phyloP scores from a whole-genome alignment of 164 flowering plant species.

The Magnolia officinalis region DNA sequence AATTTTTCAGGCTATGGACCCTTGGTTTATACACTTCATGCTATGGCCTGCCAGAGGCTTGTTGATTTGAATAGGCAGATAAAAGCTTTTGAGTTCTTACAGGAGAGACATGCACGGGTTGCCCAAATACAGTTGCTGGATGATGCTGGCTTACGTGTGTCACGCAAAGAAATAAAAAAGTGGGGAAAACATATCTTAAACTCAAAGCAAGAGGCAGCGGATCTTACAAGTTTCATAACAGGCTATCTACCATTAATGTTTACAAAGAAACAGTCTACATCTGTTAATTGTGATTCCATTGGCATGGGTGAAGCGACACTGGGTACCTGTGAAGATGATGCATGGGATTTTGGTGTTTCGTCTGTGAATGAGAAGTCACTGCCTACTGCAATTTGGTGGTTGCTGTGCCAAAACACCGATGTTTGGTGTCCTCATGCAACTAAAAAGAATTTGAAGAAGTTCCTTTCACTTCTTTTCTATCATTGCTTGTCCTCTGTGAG shows the following conservation, averaged over 20 bases:
- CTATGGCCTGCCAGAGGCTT: conserved; percentile 79
- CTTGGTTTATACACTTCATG: conserved; percentile 52
- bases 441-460: conserved; percentile 58
- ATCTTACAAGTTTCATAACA: conserved; percentile 51
- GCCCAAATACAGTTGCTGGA: conserved; percentile 24
- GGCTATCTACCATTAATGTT: conserved; percentile 26
- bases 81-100: conserved; percentile 48
- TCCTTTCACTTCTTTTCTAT: conserved; percentile 46
- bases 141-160: conserved; percentile 24
- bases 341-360: conserved; percentile 52
- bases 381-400: conserved; percentile 71
- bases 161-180: conserved; percentile 32
- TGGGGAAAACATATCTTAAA: conserved; percentile 27
- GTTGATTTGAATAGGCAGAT: conserved; percentile 71
- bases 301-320: conserved; percentile 9
- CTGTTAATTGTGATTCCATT: conserved; percentile 13
- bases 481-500: conserved; percentile 27
- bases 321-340: conserved; percentile 16
- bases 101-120: conserved; percentile 27
- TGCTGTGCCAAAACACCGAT: conserved; percentile 71
- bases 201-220: conserved; percentile 58
- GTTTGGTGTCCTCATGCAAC: conserved; percentile 74
- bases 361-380: conserved; percentile 39
- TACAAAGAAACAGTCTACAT: conserved; percentile 18
- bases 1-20: conserved; percentile 30